A percentile compares a stretch with the other conserved stretches of the same genome.
These are phyloP conservation scores for Pythium dissimile DNA, from an alignment of 352 stramenopile species.

Conservation along the genomic window DNA sequence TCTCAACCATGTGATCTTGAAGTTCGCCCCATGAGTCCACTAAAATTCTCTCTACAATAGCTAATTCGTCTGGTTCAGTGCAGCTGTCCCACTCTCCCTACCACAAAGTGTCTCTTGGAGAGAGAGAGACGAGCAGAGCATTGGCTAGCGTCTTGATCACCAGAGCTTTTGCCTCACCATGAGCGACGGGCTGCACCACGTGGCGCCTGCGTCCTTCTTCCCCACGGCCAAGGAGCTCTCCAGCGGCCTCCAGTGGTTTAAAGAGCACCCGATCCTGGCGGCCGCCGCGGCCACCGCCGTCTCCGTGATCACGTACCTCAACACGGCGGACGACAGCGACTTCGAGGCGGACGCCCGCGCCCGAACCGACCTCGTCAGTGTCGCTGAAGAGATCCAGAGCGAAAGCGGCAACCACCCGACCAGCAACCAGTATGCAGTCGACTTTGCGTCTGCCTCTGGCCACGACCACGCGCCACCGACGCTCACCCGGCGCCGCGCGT, in stretches of 20 bases:
- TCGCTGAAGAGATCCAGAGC: background rate
- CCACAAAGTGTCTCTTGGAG: conserved; percentile 15
- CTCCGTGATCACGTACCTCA: conserved; percentile 81
- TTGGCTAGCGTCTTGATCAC: too few species aligned
- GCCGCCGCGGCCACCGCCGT: conserved; percentile 75
- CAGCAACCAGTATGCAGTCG: too few species aligned
- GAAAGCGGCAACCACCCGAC: too few species aligned
- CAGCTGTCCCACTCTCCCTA: conserved; percentile 9
- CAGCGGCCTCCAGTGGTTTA: conserved; percentile 81
- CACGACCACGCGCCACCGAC: background rate
- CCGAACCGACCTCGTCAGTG: background rate
- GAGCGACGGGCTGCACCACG: conserved; percentile 37
- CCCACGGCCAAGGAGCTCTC: conserved; percentile 81
- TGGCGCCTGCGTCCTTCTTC: conserved; percentile 71
- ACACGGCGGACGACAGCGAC: conserved; percentile 32
- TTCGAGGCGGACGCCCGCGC: background rate
- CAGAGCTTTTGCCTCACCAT: conserved; percentile 13
- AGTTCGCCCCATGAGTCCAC: background rate
- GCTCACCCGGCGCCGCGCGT: conserved; percentile 7
- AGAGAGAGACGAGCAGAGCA: background rate
- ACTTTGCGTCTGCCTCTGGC: background rate
- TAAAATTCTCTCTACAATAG: conserved; percentile 4
- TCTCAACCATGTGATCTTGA: conserved; percentile 4
- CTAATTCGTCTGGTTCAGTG: conserved; percentile 16
- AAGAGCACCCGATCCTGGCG: conserved; percentile 78